Base-by-base conservation (phyloP, 23 red algal genomes). In the Cyanidiococcus yangmingshanensis region DNA sequence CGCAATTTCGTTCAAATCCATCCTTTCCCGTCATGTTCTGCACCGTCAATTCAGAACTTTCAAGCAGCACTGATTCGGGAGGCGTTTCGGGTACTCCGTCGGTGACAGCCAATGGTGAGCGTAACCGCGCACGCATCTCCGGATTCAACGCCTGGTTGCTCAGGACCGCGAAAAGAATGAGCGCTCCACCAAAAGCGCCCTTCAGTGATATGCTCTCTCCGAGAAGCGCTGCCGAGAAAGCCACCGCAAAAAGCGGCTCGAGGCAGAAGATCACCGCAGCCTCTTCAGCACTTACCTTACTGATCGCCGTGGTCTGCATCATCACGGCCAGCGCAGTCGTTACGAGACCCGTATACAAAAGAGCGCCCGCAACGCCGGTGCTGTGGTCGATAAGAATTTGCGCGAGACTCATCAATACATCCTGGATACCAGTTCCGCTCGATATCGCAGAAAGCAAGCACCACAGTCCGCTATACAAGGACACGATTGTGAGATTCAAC, bases 171-270 rank as follows among this genome's bases (percentile, higher is more conserved):
- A 76, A 58, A 1, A 95, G 37, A 39, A 95, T 95, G 41, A 95
- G 76, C 7, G 41, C 76, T 2, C 82, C 90, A 21, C 90, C 90
- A 21, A 80, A 26, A 25, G 41, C 40, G 32, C 76, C 76, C 17
- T 82, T 80, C 34, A 68, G n/a, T 12, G 59, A 76, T 67, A 95
- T 82, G 3, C 57, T 85, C 75, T 95, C 90, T 33, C 82, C 84
- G 24, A 87, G 86, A 37, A 82, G 21, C 30, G 75, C 67, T 29
- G 90, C 75, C 1, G 90, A 54, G 79, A 95, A 84, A 1, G 63
- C 76, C 15, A 85, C 84, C 33, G 90, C 90, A 59, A 82, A 95
- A 17, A 95, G 74, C 41, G 90, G 90, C 78, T 95, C 90, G 0
- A 85, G 84, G 26, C 82, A 80, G 58, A 95, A 29, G 1, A 95